Evolutionary conservation across 805 yeast species (phyloP).

Genomic region (Teunomyces barrocoloradensis): DNA sequence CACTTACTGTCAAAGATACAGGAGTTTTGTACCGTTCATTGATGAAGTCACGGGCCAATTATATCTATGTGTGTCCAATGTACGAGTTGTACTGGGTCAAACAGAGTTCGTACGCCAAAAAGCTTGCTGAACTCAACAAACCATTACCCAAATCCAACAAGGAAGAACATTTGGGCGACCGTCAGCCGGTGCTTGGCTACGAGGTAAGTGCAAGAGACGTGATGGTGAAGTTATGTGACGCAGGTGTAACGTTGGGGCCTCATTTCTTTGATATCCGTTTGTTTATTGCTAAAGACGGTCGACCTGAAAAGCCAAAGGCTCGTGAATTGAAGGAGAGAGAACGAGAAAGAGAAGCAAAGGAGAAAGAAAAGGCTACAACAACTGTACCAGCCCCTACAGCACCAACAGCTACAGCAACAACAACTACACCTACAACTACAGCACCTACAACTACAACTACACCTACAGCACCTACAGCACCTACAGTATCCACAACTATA

Average conservation of each 20-base stretch:
- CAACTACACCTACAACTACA: not conserved
- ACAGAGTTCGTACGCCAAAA: conserved; percentile 55
- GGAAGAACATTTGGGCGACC: conserved; percentile 18
- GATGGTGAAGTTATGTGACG: conserved; percentile 86
- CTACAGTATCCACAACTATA: not conserved
- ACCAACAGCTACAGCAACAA: not conserved
- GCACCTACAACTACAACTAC: not conserved
- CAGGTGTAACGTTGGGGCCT: conserved; percentile 72
- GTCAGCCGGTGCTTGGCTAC: conserved; percentile 35
- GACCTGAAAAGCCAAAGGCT: conserved; percentile 29
- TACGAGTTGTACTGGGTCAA: conserved; percentile 81
- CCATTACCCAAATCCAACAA: conserved; percentile 28
- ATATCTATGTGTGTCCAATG: conserved; percentile 61
- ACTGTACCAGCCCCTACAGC: not conserved
- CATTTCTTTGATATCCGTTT: conserved; percentile 75
- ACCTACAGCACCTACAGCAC: not conserved
- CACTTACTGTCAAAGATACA: conserved; percentile 69
- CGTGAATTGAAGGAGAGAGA: conserved; percentile 8
- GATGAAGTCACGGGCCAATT: conserved; percentile 62
- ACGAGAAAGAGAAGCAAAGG: not conserved
- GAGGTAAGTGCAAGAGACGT: conserved; percentile 68
- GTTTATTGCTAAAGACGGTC: conserved; percentile 83
- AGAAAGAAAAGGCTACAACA: not conserved
- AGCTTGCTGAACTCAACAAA: conserved; percentile 36
- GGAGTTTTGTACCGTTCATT: conserved; percentile 71